Base-by-base conservation (phyloP, 768 basidiomycete species). In the Mycena maculata region DNA sequence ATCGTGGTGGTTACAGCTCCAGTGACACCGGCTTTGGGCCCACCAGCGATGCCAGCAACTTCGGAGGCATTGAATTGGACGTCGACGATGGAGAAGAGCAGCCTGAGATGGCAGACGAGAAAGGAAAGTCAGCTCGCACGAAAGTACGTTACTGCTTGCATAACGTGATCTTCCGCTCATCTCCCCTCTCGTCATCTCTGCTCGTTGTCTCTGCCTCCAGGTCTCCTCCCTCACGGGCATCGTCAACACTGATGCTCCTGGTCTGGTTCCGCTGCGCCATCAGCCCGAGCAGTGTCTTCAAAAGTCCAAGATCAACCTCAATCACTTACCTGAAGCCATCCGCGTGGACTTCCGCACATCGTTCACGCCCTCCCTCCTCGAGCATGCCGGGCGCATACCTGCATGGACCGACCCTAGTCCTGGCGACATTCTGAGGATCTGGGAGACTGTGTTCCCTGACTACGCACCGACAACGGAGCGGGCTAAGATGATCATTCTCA, bases 211-310 rank as follows among this genome's bases (percentile, higher is more conserved):
- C 11, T 52, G 36, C 39, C 18, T 33, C 22, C 7, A 54, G 54
- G 16, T 56, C 5, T 18, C 5, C 42, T 57, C 56, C 16, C 10
- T 57, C 42, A 42, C 54, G 22, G 42, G 42, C 56, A 57, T 57
- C 44, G 56, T 45, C 56, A 42, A 57, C 9, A 45, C 56, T n/a
- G 56, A 57, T 30, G 54, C 54, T 20, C 54, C 39, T 16, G 56
- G 42, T 13, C 44, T 57, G 12, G 44, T 58, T 30, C 42, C 15
- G 22, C 56, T 30, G 20, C 56, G 10, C 28, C 42, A n/a, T 10
- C 56, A n/a, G 38, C 25, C n/a, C n/a, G n/a, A n/a, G n/a, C n/a
- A n/a, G n/a, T n/a, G n/a, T n/a, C n/a, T n/a, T n/a, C n/a, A n/a
- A n/a, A 9, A 27, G 15, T 20, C 27, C 28, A 44, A 18, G 20